phyloP scores from a whole-genome alignment of 2,329 filamentous ascomycete species.

The Hymenotorrendiella dingleyae region DNA sequence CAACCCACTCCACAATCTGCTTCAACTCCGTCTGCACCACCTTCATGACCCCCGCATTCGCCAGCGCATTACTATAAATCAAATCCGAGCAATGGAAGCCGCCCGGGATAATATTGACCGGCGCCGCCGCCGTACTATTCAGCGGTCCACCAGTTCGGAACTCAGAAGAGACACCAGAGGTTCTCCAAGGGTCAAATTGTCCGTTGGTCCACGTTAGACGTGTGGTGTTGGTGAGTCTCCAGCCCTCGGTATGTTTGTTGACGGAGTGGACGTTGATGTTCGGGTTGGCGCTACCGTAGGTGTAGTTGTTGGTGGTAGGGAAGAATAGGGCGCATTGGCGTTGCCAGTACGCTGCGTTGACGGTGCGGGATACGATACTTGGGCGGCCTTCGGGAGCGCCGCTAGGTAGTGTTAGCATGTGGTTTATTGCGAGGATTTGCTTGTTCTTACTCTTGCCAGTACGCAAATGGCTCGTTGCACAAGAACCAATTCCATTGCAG shows the following conservation, averaged over 20 bases:
- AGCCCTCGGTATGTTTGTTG: slow-evolving; percentile 51
- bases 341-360: slow-evolving; percentile 46
- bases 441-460: slow-evolving; percentile 44
- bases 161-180: slow-evolving; percentile 45
- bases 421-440: not conserved
- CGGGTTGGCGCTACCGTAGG: slow-evolving; percentile 38
- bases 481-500: slow-evolving; percentile 55
- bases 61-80: slow-evolving; percentile 37
- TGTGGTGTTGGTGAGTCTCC: slow-evolving; percentile 44
- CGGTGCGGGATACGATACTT: slow-evolving; percentile 47
- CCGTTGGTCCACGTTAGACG: slow-evolving; percentile 54
- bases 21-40: slow-evolving; percentile 44
- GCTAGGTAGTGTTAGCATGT: slow-evolving; percentile 10
- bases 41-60: slow-evolving; percentile 41
- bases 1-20: slow-evolving; percentile 49
- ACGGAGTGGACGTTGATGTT: slow-evolving; percentile 42
- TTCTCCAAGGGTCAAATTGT: slow-evolving; percentile 29
- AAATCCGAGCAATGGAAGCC: slow-evolving; percentile 53
- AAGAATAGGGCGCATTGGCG: slow-evolving; percentile 51
- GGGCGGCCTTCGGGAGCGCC: slow-evolving; percentile 40
- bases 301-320: slow-evolving; percentile 43
- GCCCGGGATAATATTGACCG: slow-evolving; percentile 47
- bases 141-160: slow-evolving; percentile 50
- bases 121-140: slow-evolving; percentile 38
- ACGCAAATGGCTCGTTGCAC: slow-evolving; percentile 58